Evolutionary conservation across 2,329 filamentous ascomycete species (phyloP).

Genomic region (Curvularia sp.): DNA sequence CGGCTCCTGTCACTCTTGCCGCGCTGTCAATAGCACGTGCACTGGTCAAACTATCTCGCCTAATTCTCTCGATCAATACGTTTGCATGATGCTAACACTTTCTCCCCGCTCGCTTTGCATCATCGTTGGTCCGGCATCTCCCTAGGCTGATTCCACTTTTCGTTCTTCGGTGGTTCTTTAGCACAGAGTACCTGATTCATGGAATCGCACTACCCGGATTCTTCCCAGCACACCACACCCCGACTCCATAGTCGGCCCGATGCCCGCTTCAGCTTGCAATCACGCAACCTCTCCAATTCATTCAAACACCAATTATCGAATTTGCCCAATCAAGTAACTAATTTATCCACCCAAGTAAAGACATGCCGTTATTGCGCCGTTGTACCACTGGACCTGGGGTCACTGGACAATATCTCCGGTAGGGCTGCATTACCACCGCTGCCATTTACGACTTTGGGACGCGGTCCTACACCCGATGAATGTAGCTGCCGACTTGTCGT

Average conservation of each 20-base stretch:
- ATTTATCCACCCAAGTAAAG: conserved; percentile 6
- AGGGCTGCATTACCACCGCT: conserved; percentile 13
- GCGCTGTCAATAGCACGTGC: conserved; percentile 4
- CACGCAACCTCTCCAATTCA: conserved; percentile 1
- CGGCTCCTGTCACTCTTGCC: conserved; percentile 4
- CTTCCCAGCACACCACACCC: conserved; percentile 11
- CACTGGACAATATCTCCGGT: conserved; percentile 14
- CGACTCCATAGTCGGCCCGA: conserved; percentile 13
- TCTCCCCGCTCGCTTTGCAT: conserved; percentile 14
- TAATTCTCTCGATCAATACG: conserved; percentile 5
- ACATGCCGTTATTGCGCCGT: conserved; percentile 10
- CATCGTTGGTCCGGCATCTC: conserved; percentile 11
- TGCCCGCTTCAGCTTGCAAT: conserved; percentile 1
- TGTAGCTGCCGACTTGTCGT: background rate
- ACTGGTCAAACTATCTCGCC: conserved; percentile 2
- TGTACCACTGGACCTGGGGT: conserved; percentile 1
- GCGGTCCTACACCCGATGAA: background rate
- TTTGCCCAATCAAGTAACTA: conserved; percentile 8
- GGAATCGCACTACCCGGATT: conserved; percentile 1
- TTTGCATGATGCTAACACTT: conserved; percentile 11
- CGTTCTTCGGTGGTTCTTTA: conserved; percentile 21
- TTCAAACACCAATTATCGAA: conserved; percentile 9
- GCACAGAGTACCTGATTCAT: conserved; percentile 19
- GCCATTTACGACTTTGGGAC: background rate
- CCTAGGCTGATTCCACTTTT: conserved; percentile 11